Percentiles rank a stretch among this genome's conserved stretches.
These are phyloP conservation scores for Corynascus novoguineensis DNA, from an alignment of 495 filamentous ascomycete genomes.

Conservation along the genomic window DNA sequence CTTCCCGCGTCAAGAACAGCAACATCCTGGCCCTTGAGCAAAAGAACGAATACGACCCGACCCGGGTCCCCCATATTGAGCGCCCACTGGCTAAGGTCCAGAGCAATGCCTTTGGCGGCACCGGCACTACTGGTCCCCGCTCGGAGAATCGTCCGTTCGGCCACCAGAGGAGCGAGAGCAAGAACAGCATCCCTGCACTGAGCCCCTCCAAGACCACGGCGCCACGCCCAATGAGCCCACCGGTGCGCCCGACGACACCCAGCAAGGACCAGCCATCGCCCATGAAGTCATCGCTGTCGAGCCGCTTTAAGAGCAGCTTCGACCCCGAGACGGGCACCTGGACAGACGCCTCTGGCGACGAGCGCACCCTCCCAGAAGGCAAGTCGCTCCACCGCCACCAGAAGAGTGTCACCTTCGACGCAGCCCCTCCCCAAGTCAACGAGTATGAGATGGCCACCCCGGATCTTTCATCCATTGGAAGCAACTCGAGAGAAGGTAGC, in stretches of 20 bases:
- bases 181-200: conserved; percentile 43
- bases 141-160: conserved; percentile 33
- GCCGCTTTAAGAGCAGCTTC: conserved; percentile 65
- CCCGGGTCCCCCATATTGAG: conserved; percentile 66
- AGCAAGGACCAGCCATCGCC: conserved; percentile 73
- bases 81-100: conserved; percentile 72
- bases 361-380: conserved; percentile 50
- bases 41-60: conserved; percentile 83
- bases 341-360: conserved; percentile 55
- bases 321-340: conserved; percentile 66
- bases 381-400: conserved; percentile 68
- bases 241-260: conserved; percentile 49
- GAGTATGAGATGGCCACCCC: conserved; percentile 98
- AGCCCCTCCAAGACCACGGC: conserved; percentile 35
- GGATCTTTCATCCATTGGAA: conserved; percentile 81
- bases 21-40: conserved; percentile 87
- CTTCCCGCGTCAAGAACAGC: conserved; percentile 93
- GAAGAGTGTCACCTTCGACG: conserved; percentile 95
- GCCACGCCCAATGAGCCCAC: conserved; percentile 16
- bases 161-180: conserved; percentile 44
- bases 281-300: conserved; percentile 76
- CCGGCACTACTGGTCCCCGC: conserved; percentile 43
- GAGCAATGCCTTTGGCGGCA: conserved; percentile 54
- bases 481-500: conserved; percentile 81
- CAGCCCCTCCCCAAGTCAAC: conserved; percentile 85